Evolutionary conservation across 106 monocot species (phyloP).

Genomic region (Narthecium ossifragum): DNA sequence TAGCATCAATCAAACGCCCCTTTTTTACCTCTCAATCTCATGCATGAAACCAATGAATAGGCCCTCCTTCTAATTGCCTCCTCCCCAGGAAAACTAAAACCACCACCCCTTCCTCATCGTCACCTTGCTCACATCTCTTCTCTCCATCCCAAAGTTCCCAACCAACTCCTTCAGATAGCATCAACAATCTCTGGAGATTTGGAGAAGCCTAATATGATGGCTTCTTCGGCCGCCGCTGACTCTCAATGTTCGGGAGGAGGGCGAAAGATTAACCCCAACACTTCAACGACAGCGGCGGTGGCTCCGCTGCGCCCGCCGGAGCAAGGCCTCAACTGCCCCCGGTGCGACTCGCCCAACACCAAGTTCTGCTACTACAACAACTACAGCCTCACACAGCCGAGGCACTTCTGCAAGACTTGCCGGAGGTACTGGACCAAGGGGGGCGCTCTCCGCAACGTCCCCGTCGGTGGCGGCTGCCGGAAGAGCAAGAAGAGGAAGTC

Average conservation of each 20-base stretch:
- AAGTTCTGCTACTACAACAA: conserved; percentile 58
- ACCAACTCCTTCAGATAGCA: too few relatives aligned
- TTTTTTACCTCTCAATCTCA: conserved; percentile 16
- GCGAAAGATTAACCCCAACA: not conserved
- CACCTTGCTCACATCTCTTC: conserved; percentile 4
- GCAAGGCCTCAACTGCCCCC: conserved; percentile 25
- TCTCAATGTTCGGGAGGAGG: not conserved
- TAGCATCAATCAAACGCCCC: conserved; percentile 6
- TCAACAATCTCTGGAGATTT: not conserved
- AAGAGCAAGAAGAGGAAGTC: conserved; percentile 33
- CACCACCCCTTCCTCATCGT: conserved; percentile 6
- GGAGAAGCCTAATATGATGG: not conserved
- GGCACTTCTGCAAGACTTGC: conserved; percentile 46
- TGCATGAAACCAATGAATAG: conserved; percentile 34
- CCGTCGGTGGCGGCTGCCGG: conserved; percentile 34
- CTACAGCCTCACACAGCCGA: conserved; percentile 38
- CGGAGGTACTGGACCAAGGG: conserved; percentile 38
- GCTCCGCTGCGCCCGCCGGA: conserved; percentile 3
- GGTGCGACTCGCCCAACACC: conserved; percentile 43
- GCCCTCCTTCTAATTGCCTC: conserved; percentile 3
- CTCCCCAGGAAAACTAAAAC: conserved; percentile 5
- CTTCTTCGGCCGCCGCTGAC: not conserved
- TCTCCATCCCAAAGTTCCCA: not conserved
- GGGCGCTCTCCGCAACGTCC: conserved; percentile 42
- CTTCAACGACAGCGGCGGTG: not conserved